Percentiles rank a stretch among this genome's conserved stretches.
Evolutionary conservation across 805 yeast species (phyloP).

Genomic region (Suhomyces sp.): DNA sequence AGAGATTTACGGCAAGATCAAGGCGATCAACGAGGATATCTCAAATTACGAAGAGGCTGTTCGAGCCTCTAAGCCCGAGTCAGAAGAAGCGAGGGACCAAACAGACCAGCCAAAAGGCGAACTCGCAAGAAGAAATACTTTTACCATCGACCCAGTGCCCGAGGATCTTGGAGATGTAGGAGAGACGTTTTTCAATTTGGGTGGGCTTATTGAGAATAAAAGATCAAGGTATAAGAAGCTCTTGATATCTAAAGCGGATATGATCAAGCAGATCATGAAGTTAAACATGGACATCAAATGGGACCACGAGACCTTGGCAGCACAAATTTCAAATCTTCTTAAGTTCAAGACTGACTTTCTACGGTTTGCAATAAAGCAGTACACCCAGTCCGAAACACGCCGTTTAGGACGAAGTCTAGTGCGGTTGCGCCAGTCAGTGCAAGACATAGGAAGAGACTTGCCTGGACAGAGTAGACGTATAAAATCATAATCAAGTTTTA

Average conservation of each 20-base stretch:
- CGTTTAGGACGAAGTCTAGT: constrained; percentile 15
- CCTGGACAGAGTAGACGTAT: too few species aligned
- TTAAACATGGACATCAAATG: constrained; percentile 47
- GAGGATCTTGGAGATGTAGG: constrained; percentile 14
- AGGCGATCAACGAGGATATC: constrained; percentile 27
- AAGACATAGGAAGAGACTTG: background rate
- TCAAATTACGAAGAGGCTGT: constrained; percentile 20
- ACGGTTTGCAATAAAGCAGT: constrained; percentile 34
- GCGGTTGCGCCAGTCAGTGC: background rate
- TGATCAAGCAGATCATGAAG: constrained; percentile 39
- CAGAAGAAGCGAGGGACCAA: background rate
- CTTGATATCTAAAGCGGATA: constrained; percentile 38
- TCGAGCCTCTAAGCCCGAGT: background rate
- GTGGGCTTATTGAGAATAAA: constrained; percentile 49
- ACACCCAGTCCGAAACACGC: constrained; percentile 10
- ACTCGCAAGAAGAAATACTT: constrained; percentile 15
- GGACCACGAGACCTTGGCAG: constrained; percentile 62
- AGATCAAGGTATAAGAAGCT: constrained; percentile 46
- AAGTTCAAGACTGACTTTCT: constrained; percentile 47
- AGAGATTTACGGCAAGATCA: constrained; percentile 24
- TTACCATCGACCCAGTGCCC: constrained; percentile 13
- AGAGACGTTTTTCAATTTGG: constrained; percentile 32
- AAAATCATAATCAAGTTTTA: too few species aligned
- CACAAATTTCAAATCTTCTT: constrained; percentile 58
- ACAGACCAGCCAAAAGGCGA: background rate